Evolutionary conservation across 2,329 filamentous ascomycete species (phyloP), one percentile per base, ranked within the genome.

Genomic region (Diplodia scrobiculata): DNA sequence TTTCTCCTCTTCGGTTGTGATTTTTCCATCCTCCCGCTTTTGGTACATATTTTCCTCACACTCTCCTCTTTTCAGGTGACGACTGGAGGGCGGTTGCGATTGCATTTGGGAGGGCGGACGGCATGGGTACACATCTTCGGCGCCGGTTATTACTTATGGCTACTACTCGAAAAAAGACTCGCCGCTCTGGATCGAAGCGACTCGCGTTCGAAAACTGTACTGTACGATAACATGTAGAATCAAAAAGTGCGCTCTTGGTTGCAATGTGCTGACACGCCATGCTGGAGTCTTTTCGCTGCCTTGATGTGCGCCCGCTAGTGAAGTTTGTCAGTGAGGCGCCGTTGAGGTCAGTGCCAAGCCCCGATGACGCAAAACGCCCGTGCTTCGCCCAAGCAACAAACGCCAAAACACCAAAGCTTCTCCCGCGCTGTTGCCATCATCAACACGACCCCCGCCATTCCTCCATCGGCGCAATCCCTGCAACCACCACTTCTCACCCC

Each of bases 31-130:
- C 13, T 34, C 21, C 41, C 47, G 32, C 29, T 45, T 21, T 41
- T 53, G 34, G 60, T 63, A 63, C 60, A 63, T 63, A 52, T 45
- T 53, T 52, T 47, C 59, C 45, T 27, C 11, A 36, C 45, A 38
- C 45, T 60, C 58, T 62, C 29, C 58, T 62, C 58, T 38, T 36
- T 62, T 62, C 58, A 50, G 58, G 38, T 17, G 50, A 41, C 53
- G 50, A 17, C 34, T 45, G 60, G 47, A 53, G 29, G 60, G 60
- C 27, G 27, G 48, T 25, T 62, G 41, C 45, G 45, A 51, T 45
- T 55, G 63, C 63, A 65, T 65, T 36, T 65, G 63, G 63, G 53
- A 65, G 52, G 62, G 63, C 34, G n/a, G 63, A 25, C 29, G 58
- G 58, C 58, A 65, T 55, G 63, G 63, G 29, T 65, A 65, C 45